Evolutionary conservation across 1,284 basidiomycete species (phyloP).

Genomic region (Phellopilus nigrolimitatus): DNA sequence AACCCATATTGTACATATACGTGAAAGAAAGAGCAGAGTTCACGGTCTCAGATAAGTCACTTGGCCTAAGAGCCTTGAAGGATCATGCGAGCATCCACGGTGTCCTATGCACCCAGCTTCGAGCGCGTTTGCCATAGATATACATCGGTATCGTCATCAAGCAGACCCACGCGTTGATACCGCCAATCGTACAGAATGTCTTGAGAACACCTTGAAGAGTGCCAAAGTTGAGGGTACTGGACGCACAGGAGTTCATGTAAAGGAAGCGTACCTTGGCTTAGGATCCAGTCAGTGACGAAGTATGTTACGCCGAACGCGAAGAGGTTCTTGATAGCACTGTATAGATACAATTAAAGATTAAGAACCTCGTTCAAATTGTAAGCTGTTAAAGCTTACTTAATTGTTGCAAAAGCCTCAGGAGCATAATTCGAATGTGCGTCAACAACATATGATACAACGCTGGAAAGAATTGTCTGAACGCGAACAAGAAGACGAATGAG

Average conservation of each 20-base stretch:
- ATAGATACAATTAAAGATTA: not conserved
- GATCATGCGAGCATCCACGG: conserved; percentile 21
- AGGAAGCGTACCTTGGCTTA: conserved; percentile 17
- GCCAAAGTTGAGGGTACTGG: too few species aligned
- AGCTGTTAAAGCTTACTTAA: conserved; percentile 6
- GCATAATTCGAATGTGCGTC: conserved; percentile 20
- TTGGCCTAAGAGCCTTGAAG: too few species aligned
- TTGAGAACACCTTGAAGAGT: conserved; percentile 20
- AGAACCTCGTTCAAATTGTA: not conserved
- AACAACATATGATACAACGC: conserved; percentile 22
- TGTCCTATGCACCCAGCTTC: conserved; percentile 22
- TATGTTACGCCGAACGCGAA: conserved; percentile 22
- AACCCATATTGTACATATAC: too few species aligned
- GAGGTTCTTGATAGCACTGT: conserved; percentile 16
- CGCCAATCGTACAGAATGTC: conserved; percentile 21
- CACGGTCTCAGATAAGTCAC: too few species aligned
- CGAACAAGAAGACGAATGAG: not conserved
- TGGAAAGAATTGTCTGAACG: conserved; percentile 15
- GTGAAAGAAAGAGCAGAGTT: too few species aligned
- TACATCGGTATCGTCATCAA: conserved; percentile 22
- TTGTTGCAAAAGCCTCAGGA: conserved; percentile 8
- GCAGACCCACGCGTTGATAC: conserved; percentile 16
- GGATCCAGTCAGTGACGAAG: conserved; percentile 20
- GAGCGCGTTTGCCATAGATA: conserved; percentile 21
- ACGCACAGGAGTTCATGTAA: too few species aligned